phyloP scores from a whole-genome alignment of 352 stramenopile genomes.

The Pythium brassicae region DNA sequence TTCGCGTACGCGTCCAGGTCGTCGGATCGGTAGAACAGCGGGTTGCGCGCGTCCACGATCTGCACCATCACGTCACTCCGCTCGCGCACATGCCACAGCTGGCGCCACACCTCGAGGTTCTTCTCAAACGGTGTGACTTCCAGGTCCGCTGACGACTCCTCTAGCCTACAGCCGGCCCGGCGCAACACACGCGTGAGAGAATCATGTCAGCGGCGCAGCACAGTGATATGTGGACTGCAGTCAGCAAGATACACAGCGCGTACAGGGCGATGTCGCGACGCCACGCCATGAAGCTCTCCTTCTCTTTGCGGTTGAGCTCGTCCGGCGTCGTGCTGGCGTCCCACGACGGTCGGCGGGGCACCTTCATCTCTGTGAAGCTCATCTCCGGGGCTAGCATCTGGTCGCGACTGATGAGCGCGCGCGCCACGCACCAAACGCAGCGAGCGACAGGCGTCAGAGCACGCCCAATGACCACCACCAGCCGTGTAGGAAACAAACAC shows the following conservation, averaged over 20 bases:
- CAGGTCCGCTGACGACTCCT: slow-evolving; percentile 68
- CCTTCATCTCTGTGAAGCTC: slow-evolving; percentile 93
- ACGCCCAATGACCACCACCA: too few species aligned
- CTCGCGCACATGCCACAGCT: slow-evolving; percentile 99
- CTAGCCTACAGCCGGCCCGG: slow-evolving; percentile 33
- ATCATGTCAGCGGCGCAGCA: not conserved
- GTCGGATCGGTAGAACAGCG: slow-evolving; percentile 96
- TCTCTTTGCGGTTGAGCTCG: slow-evolving; percentile 95
- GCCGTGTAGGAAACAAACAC: too few species aligned
- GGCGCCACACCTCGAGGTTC: slow-evolving; percentile 99
- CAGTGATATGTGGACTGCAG: not conserved
- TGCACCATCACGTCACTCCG: slow-evolving; percentile 97
- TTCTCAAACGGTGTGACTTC: slow-evolving; percentile 99
- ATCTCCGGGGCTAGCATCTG: slow-evolving; percentile 70
- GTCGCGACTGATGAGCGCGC: slow-evolving; percentile 30
- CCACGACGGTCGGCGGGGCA: slow-evolving; percentile 96
- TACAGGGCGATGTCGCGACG: slow-evolving; percentile 92
- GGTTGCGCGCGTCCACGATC: slow-evolving; percentile 98
- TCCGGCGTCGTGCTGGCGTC: slow-evolving; percentile 91
- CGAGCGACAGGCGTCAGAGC: not conserved
- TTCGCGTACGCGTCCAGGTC: slow-evolving; percentile 95
- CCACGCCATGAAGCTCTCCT: slow-evolving; percentile 98
- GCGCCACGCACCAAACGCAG: not conserved
- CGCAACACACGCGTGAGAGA: not conserved
- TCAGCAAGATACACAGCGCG: slow-evolving; percentile 6